phyloP scores from a whole-genome alignment of 805 yeast species.

The Cyberlindnera lachancei region DNA sequence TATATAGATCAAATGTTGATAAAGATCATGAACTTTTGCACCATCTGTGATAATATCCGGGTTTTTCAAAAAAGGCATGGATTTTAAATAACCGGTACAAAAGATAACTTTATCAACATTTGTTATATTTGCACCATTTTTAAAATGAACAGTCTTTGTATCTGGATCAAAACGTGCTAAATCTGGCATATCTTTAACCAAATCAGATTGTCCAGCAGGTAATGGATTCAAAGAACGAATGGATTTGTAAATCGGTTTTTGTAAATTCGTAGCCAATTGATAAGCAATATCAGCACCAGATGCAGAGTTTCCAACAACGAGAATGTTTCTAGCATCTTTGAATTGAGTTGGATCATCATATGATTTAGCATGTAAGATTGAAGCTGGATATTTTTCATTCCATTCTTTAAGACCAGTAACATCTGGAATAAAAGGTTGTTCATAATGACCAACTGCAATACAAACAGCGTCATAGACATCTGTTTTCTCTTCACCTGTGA shows the following conservation, averaged over 20 bases:
- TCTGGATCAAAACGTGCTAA: slow-evolving; percentile 31
- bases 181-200: slow-evolving; percentile 37
- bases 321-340: slow-evolving; percentile 31
- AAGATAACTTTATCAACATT: slow-evolving; percentile 53
- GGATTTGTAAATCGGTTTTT: slow-evolving; percentile 39
- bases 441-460: slow-evolving; percentile 58
- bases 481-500: slow-evolving; percentile 9
- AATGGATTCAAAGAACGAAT: slow-evolving; percentile 36
- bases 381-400: slow-evolving; percentile 34
- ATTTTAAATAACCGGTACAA: slow-evolving; percentile 70
- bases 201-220: slow-evolving; percentile 37
- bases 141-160: slow-evolving; percentile 34
- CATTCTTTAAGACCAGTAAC: slow-evolving; percentile 46
- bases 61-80: slow-evolving; percentile 51
- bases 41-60: slow-evolving; percentile 36
- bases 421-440: slow-evolving; percentile 53
- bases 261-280: slow-evolving; percentile 42
- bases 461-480: slow-evolving; percentile 53
- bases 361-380: slow-evolving; percentile 49
- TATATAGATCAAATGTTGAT: slow-evolving; percentile 51
- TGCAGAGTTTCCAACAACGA: slow-evolving; percentile 72
- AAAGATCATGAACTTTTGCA: slow-evolving; percentile 41
- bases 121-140: slow-evolving; percentile 37
- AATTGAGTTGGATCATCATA: slow-evolving; percentile 43
- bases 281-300: slow-evolving; percentile 69